Evolutionary conservation across 768 basidiomycete genomes (phyloP).

Genomic region (Kwoniella newhampshirensis): DNA sequence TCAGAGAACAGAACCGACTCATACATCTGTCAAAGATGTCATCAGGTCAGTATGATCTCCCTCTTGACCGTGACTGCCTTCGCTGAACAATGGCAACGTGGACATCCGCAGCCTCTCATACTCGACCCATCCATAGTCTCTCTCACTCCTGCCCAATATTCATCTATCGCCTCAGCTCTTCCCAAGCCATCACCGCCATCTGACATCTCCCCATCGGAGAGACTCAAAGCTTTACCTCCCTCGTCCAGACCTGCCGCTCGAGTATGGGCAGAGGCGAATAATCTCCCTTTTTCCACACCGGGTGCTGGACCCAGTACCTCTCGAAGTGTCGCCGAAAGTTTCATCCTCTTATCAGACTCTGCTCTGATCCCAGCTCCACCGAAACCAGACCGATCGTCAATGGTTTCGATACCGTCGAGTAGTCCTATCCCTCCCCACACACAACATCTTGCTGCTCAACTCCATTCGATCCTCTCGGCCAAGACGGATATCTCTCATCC

Average conservation of each 20-base stretch:
- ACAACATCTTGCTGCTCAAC: conserved; percentile 33
- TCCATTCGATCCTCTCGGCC: conserved; percentile 48
- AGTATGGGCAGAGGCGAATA: conserved; percentile 35
- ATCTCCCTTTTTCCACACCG: not conserved
- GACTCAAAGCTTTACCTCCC: conserved; percentile 54
- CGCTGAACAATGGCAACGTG: conserved; percentile 10
- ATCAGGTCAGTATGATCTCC: conserved; percentile 34
- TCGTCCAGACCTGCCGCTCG: conserved; percentile 50
- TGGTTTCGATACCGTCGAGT: too few relatives aligned
- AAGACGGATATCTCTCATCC: conserved; percentile 75
- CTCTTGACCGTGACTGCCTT: not conserved
- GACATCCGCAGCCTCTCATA: conserved; percentile 66
- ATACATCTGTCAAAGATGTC: conserved; percentile 41
- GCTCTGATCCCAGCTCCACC: conserved; percentile 65
- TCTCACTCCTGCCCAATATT: conserved; percentile 80
- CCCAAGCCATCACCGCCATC: conserved; percentile 54
- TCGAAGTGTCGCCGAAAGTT: conserved; percentile 29
- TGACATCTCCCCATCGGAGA: conserved; percentile 52
- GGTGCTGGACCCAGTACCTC: not conserved
- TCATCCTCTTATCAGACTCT: conserved; percentile 44
- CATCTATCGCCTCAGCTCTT: conserved; percentile 75
- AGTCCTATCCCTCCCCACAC: not conserved
- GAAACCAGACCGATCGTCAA: conserved; percentile 51
- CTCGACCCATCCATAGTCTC: conserved; percentile 89
- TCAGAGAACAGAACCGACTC: conserved; percentile 1